phyloP scores from a whole-genome alignment of 148 eudicot genomes.

The Chenopodium album region DNA sequence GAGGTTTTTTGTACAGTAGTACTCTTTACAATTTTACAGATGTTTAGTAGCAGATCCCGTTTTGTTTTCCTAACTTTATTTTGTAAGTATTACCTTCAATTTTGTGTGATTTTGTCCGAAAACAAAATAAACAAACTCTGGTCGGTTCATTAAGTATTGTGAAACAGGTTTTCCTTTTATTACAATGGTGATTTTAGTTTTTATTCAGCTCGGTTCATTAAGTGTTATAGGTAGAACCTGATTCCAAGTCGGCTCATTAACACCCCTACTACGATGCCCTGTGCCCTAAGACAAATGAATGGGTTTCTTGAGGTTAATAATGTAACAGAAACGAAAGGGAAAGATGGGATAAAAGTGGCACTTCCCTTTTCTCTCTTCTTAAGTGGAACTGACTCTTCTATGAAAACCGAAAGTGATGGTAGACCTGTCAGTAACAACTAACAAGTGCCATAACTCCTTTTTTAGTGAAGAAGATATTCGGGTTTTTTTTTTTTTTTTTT shows the following conservation, averaged over 20 bases:
- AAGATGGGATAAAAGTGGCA: slow-evolving; percentile 17
- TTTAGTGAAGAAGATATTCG: background rate
- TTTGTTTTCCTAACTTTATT: background rate
- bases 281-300: too few relatives aligned
- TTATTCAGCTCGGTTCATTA: too few relatives aligned
- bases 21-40: background rate
- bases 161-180: too few relatives aligned
- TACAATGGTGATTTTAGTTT: too few relatives aligned
- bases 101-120: background rate
- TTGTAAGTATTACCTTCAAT: background rate
- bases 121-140: background rate
- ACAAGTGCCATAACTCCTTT: background rate
- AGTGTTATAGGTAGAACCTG: too few relatives aligned
- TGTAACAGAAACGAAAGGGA: background rate
- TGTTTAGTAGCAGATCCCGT: background rate
- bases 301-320: background rate
- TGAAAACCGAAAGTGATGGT: slow-evolving; percentile 23
- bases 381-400: slow-evolving; percentile 3
- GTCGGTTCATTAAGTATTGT: too few relatives aligned
- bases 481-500: too few relatives aligned
- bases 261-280: too few relatives aligned
- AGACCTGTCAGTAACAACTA: slow-evolving; percentile 26
- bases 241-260: too few relatives aligned
- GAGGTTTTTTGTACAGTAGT: background rate
- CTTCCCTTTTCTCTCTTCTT: background rate